Conservation (phyloP, 148 eudicot genomes). For the Pouteria glomerata region DNA sequence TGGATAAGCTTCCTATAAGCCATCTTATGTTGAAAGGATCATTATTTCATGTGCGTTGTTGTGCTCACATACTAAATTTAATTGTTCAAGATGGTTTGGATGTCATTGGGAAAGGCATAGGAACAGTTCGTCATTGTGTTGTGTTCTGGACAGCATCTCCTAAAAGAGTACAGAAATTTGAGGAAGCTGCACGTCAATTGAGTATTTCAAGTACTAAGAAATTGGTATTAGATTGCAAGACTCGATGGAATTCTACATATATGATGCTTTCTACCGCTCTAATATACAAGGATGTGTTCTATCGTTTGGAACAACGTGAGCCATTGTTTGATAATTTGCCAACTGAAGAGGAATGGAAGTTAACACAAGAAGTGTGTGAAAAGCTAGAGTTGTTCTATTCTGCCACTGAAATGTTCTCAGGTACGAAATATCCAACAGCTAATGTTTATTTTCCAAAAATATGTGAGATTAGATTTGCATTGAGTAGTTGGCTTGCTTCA, state of each 20-base stretch:
- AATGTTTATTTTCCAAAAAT: constrained; percentile 1
- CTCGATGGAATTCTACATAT: constrained; percentile 26
- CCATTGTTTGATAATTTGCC: not conserved
- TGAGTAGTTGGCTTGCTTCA: not conserved
- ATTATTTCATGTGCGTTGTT: constrained; percentile 15
- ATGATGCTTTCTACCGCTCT: constrained; percentile 16
- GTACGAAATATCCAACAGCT: not conserved
- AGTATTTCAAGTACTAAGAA: not conserved
- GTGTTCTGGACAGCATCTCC: constrained; percentile 20
- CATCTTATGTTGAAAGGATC: not conserved
- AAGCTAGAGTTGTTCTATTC: constrained; percentile 14
- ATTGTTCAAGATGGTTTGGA: constrained; percentile 29
- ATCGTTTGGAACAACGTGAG: not conserved
- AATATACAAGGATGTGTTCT: constrained; percentile 10
- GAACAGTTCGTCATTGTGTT: constrained; percentile 21
- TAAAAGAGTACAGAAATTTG: constrained; percentile 17
- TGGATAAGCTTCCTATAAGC: not conserved
- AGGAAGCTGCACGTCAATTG: constrained; percentile 9
- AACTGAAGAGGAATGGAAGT: constrained; percentile 13
- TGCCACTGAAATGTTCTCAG: constrained; percentile 9
- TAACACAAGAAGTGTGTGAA: not conserved
- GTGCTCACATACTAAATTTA: constrained; percentile 22
- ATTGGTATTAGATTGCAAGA: constrained; percentile 9
- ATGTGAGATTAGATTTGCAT: not conserved
- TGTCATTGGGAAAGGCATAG: constrained; percentile 11